A percentile compares a stretch with the other conserved stretches of the same genome.
Conservation (phyloP, 768 basidiomycete species). For the Imleria badia region DNA sequence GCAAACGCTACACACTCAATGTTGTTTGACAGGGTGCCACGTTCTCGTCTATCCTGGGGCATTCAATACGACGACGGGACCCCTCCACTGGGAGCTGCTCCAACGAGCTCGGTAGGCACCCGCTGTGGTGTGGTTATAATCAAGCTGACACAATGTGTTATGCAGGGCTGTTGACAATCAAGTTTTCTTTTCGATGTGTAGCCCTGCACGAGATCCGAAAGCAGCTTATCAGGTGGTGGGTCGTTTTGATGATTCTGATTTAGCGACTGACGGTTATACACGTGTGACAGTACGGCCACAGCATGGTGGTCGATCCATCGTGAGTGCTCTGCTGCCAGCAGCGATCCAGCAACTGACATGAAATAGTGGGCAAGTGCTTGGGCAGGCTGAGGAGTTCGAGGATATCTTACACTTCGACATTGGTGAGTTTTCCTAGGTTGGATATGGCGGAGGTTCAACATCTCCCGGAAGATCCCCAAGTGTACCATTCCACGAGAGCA, state of each 20-base stretch:
- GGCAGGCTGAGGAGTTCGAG: slow-evolving; percentile 74
- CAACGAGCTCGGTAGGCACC: slow-evolving; percentile 70
- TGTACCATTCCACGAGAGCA: slow-evolving; percentile 63
- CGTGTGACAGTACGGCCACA: slow-evolving; percentile 75
- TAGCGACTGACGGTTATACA: not conserved
- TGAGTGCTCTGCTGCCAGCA: slow-evolving; percentile 38
- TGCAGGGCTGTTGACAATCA: slow-evolving; percentile 93
- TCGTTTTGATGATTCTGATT: not conserved
- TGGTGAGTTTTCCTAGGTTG: slow-evolving; percentile 49
- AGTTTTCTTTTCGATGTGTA: slow-evolving; percentile 95
- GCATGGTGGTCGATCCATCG: slow-evolving; percentile 89
- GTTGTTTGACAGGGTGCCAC: slow-evolving; percentile 62
- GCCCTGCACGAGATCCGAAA: slow-evolving; percentile 81
- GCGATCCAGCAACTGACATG: slow-evolving; percentile 5
- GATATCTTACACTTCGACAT: slow-evolving; percentile 78
- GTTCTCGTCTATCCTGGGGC: slow-evolving; percentile 91
- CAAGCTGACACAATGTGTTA: slow-evolving; percentile 7
- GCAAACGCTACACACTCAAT: not conserved
- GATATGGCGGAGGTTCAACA: not conserved
- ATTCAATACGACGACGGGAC: slow-evolving; percentile 95
- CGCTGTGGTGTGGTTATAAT: not conserved
- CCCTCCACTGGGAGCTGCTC: slow-evolving; percentile 93
- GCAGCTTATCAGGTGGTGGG: slow-evolving; percentile 88
- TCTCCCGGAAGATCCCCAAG: slow-evolving; percentile 55
- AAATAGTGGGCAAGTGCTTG: slow-evolving; percentile 69